Evolutionary conservation across 2,329 filamentous ascomycete genomes (phyloP).

Genomic region (Ambrosiella xylebori): DNA sequence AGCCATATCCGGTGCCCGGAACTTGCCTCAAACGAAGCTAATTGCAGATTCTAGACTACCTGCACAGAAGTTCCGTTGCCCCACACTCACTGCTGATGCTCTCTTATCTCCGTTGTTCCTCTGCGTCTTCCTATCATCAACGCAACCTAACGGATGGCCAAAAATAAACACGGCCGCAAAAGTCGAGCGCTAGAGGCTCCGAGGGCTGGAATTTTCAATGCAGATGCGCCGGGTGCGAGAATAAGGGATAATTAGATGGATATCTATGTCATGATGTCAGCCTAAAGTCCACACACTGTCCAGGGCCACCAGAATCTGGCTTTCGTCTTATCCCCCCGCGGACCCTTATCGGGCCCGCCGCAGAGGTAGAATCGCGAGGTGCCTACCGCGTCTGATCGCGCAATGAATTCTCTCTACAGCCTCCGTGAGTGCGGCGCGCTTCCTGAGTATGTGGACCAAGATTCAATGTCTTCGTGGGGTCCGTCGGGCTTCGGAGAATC

Average conservation of each 20-base stretch:
- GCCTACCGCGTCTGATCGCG: constrained; percentile 2
- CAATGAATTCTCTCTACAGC: background rate
- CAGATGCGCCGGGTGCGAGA: no score
- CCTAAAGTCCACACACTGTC: no score
- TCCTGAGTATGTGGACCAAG: background rate
- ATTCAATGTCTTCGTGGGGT: background rate
- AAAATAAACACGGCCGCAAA: background rate
- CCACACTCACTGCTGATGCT: background rate
- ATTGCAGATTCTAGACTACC: background rate
- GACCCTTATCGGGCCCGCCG: background rate
- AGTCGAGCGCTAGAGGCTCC: no score
- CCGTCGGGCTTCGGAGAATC: background rate
- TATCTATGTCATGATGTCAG: no score
- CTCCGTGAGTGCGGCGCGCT: background rate
- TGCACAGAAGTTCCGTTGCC: background rate
- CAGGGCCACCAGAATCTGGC: no score
- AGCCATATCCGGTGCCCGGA: constrained; percentile 16
- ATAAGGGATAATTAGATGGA: no score
- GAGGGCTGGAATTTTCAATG: no score
- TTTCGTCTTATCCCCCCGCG: background rate
- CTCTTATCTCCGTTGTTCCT: background rate
- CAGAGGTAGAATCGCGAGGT: background rate
- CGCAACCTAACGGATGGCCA: background rate
- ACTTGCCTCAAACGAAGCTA: background rate
- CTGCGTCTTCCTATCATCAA: background rate